Base-by-base conservation (phyloP, 805 yeast species). In the Lipomyces yamadae region DNA sequence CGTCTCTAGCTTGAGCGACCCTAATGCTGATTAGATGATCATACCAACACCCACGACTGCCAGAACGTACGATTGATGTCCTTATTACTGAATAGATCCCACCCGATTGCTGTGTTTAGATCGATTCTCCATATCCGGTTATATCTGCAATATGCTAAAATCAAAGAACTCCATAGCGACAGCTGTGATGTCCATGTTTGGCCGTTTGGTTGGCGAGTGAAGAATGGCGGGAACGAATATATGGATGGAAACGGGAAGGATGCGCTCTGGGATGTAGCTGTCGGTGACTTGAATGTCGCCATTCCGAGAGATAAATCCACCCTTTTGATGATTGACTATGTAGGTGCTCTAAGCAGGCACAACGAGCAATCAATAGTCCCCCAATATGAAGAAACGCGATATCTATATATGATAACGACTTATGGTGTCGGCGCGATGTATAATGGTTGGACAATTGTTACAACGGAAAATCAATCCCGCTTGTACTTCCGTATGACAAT, bases 141-240 rank as follows among this genome's bases (percentile, higher is more conserved):
- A 63, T 76, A 79, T 70, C 84, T 81, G 72, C 96, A 88, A 72
- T 85, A 90, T 4, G 81, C 80, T 8, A 89, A 76, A 0, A 94
- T 79, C 34, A 94, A 77, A 56, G 84, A 80, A 34, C 82, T 79
- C 99, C 99, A 94, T 63, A 89, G 85, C n/a, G 82, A 82, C 15
- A 89, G 78, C 77, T 94, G 99, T 10, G 91, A 87, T 37, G 84
- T 82, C 80, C 90, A 85, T 1, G 95, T 88, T 10, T 90, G 86
- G 48, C 87, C 84, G 73, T 94, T 93, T 30, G 95, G 92, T 78
- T 94, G 99, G 68, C 86, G 83, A 7, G 98, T 95, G 79, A 87
- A 94, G 72, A 94, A 86, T 0, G 99, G 99, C 4, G 98, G 98
- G 77, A 92, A 94, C 50, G 85, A 81, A 73, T 87, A 86, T 24